Percentiles rank a stretch among this genome's conserved stretches.
Conservation (phyloP, 2,329 filamentous ascomycete species). For the Elsinoe fawcettii region DNA sequence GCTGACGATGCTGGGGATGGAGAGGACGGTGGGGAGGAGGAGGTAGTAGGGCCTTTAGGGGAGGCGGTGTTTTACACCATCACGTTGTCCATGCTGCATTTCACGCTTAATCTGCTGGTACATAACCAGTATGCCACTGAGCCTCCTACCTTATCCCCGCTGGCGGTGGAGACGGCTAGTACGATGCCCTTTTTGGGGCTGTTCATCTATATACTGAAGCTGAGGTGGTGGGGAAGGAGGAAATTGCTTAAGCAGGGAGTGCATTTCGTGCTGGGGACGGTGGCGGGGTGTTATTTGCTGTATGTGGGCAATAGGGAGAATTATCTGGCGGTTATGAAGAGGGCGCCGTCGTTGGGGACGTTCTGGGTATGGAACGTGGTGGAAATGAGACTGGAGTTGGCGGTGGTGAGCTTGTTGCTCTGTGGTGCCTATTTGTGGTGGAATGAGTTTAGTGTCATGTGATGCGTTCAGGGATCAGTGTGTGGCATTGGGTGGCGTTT, state of each 20-base stretch:
- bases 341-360: slow-evolving; percentile 77
- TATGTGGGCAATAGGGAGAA: slow-evolving; percentile 69
- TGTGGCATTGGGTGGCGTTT: too few species aligned
- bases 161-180: slow-evolving; percentile 58
- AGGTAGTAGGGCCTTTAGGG: slow-evolving; percentile 39
- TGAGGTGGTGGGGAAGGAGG: slow-evolving; percentile 35
- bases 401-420: slow-evolving; percentile 47
- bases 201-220: slow-evolving; percentile 38
- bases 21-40: slow-evolving; percentile 32
- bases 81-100: slow-evolving; percentile 63
- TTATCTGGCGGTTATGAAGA: slow-evolving; percentile 87
- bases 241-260: slow-evolving; percentile 41
- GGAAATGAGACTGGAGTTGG: slow-evolving; percentile 67
- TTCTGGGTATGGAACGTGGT: slow-evolving; percentile 91
- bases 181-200: slow-evolving; percentile 38
- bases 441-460: slow-evolving; percentile 41
- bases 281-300: slow-evolving; percentile 69
- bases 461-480: too few species aligned
- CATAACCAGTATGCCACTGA: slow-evolving; percentile 58
- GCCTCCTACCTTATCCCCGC: background rate
- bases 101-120: slow-evolving; percentile 70
- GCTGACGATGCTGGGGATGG: too few species aligned
- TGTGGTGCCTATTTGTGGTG: slow-evolving; percentile 48
- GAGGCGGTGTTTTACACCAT: slow-evolving; percentile 44
- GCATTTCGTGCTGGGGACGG: slow-evolving; percentile 56